A percentile compares a stretch with the other conserved stretches of the same genome.
These are phyloP conservation scores for Phytophthora ramorum DNA, from an alignment of 352 stramenopile species.

Conservation along the genomic window DNA sequence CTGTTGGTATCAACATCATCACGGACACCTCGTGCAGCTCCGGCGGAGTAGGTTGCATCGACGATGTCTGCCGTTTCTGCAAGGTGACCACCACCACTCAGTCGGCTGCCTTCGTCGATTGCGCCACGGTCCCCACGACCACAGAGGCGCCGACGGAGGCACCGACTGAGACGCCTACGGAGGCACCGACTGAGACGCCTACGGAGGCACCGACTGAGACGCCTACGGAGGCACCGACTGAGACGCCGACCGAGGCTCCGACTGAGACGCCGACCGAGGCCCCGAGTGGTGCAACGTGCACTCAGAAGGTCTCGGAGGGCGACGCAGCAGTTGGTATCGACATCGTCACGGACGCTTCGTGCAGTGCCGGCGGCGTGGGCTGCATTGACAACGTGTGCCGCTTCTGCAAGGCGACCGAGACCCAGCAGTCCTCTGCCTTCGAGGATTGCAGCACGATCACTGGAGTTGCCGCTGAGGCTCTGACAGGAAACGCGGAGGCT, in stretches of 20 bases:
- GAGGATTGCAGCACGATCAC: constrained; percentile 26
- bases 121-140: constrained; percentile 16
- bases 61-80: constrained; percentile 55
- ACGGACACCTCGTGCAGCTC: constrained; percentile 38
- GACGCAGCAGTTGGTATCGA: constrained; percentile 47
- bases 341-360: constrained; percentile 43
- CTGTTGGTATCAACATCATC: constrained; percentile 46
- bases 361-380: constrained; percentile 39
- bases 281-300: constrained; percentile 11
- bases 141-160: constrained; percentile 14
- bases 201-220: not conserved
- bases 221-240: too few species aligned
- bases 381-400: constrained; percentile 54
- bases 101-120: constrained; percentile 35
- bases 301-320: constrained; percentile 23
- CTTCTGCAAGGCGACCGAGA: constrained; percentile 46
- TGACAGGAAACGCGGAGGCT: constrained; percentile 1
- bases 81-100: constrained; percentile 30
- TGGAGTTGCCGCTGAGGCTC: constrained; percentile 1
- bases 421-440: constrained; percentile 30
- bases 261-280: not conserved
- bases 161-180: not conserved
- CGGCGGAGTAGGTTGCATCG: constrained; percentile 48
- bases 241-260: too few species aligned
- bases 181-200: not conserved